A percentile compares a stretch with the other conserved stretches of the same genome.
phyloP scores from a whole-genome alignment of 2,329 filamentous ascomycete genomes.

The Myrmaecium sp. region DNA sequence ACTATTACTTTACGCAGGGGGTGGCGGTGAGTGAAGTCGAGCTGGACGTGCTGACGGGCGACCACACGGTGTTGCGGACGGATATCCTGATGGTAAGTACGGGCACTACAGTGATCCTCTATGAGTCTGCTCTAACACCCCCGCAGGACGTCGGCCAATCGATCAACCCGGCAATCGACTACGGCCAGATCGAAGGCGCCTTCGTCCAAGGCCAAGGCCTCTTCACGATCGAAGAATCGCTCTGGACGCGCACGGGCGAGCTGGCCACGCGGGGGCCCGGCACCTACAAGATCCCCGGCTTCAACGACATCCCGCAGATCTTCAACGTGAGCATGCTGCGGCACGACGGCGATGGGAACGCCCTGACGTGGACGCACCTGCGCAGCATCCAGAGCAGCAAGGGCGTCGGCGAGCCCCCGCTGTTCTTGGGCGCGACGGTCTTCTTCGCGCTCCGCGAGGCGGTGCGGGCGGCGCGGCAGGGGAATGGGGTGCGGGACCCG shows the following conservation, averaged over 20 bases:
- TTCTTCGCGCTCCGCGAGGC: conserved; percentile 82
- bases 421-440: conserved; percentile 66
- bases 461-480: conserved; percentile 51
- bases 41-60: conserved; percentile 77
- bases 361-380: conserved; percentile 63
- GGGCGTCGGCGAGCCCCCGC: conserved; percentile 55
- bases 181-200: conserved; percentile 67
- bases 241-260: conserved; percentile 50
- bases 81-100: conserved; percentile 67
- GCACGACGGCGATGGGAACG: conserved; percentile 31
- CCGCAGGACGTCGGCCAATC: conserved; percentile 55
- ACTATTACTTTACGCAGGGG: conserved; percentile 95
- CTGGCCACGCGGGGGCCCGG: conserved; percentile 46
- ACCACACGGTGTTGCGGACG: conserved; percentile 73
- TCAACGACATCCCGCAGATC: conserved; percentile 69
- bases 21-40: conserved; percentile 80
- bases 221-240: conserved; percentile 58
- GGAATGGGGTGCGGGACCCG: conserved; percentile 31
- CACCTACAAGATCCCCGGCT: conserved; percentile 77
- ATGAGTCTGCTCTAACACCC: conserved; percentile 2
- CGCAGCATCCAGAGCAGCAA: conserved; percentile 68
- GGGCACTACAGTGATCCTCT: not conserved
- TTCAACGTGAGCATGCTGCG: conserved; percentile 74
- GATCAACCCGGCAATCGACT: conserved; percentile 64
- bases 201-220: conserved; percentile 65